These are phyloP conservation scores for Ziziphus jujuba DNA, from an alignment of 306 rosid genomes.

Conservation along the genomic window DNA sequence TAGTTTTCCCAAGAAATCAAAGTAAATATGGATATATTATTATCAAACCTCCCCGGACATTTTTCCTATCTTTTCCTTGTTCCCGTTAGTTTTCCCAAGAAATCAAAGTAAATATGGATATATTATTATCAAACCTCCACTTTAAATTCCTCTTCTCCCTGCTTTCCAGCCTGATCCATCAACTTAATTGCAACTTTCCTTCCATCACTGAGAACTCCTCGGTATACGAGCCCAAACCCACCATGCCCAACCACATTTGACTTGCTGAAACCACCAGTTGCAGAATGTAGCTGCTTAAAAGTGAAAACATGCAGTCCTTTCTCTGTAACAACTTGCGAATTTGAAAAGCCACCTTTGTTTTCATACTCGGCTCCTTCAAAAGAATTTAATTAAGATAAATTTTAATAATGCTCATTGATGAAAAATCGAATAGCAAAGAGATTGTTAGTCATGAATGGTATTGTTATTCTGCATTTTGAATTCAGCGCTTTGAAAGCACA, in stretches of 20 bases:
- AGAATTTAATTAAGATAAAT: constrained; percentile 21
- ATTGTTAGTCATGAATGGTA: too few relatives aligned
- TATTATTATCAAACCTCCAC: constrained; percentile 62
- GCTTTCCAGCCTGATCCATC: constrained; percentile 91
- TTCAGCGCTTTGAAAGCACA: too few relatives aligned
- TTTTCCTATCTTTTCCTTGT: too few relatives aligned
- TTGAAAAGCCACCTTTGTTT: constrained; percentile 49
- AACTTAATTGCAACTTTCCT: constrained; percentile 85
- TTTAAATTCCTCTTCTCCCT: constrained; percentile 89
- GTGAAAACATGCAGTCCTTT: constrained; percentile 80
- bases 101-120: constrained; percentile 11
- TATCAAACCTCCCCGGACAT: constrained; percentile 81
- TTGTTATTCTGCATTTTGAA: too few relatives aligned
- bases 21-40: constrained; percentile 11
- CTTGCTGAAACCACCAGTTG: constrained; percentile 87
- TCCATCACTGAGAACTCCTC: constrained; percentile 81
- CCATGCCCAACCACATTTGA: constrained; percentile 90
- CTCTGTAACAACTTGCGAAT: constrained; percentile 56
- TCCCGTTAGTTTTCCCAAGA: not conserved
- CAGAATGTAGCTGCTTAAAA: constrained; percentile 91
- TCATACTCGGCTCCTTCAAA: constrained; percentile 51
- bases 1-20: constrained; percentile 2
- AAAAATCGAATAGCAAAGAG: too few relatives aligned
- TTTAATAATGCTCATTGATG: constrained; percentile 28
- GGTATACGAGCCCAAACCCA: constrained; percentile 80